A percentile compares a stretch with the other conserved stretches of the same genome.
Evolutionary conservation across 176 grass and related monocot genomes (phyloP).

Genomic region (Aegilops tauschii): DNA sequence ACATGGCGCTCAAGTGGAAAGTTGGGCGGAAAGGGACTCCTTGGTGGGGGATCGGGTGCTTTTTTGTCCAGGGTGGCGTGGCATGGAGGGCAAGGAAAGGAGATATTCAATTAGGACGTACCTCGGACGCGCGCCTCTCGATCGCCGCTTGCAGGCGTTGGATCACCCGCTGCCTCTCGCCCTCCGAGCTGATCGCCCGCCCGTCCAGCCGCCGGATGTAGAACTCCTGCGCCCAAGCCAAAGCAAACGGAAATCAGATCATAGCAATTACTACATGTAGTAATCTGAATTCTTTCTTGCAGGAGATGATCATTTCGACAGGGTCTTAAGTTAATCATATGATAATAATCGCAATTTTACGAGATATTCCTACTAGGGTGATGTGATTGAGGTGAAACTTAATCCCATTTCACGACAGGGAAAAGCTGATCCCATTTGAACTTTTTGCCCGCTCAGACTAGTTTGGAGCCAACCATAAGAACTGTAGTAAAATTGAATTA

Average conservation of each 20-base stretch:
- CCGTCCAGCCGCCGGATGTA: constrained; percentile 75
- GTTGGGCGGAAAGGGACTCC: constrained; percentile 27
- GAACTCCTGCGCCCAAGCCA: constrained; percentile 52
- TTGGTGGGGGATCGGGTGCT: constrained; percentile 8
- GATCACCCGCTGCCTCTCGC: constrained; percentile 79
- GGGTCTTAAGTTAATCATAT: background rate
- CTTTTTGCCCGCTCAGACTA: background rate
- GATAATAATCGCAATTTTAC: background rate
- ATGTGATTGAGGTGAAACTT: background rate
- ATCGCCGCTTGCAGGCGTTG: constrained; percentile 78
- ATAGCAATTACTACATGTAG: background rate
- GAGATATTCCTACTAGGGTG: background rate
- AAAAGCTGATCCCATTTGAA: background rate
- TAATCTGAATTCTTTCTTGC: background rate
- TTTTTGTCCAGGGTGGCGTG: constrained; percentile 33
- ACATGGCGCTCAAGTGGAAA: constrained; percentile 37
- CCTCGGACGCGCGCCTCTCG: constrained; percentile 82
- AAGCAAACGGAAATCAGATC: constrained; percentile 4
- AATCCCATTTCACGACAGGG: background rate
- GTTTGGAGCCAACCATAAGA: background rate
- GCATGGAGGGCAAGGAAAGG: constrained; percentile 42
- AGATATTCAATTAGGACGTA: constrained; percentile 36
- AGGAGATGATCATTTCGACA: background rate
- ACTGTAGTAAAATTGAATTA: background rate
- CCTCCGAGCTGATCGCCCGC: constrained; percentile 68